These are phyloP conservation scores for Crithidia mellificae DNA, from an alignment of 208 protist genomes.

Conservation along the genomic window DNA sequence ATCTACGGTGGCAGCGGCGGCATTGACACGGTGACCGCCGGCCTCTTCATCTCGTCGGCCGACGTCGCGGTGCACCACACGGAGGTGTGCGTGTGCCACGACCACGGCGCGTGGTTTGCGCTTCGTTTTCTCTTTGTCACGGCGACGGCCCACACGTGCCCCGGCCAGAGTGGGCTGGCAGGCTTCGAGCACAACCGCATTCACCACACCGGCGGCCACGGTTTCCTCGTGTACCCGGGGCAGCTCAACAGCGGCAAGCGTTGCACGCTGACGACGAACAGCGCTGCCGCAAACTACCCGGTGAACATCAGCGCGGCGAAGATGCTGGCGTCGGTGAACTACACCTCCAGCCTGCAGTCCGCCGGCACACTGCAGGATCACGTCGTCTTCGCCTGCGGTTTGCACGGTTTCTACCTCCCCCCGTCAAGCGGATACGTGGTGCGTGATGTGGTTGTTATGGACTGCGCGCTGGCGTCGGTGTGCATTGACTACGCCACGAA, in stretches of 20 bases:
- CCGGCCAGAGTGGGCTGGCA: constrained; percentile 16
- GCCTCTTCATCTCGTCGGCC: constrained; percentile 33
- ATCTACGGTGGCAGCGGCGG: constrained; percentile 27
- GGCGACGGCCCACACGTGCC: constrained; percentile 28
- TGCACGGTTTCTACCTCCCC: constrained; percentile 42
- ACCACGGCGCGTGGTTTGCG: constrained; percentile 43
- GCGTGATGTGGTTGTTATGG: constrained; percentile 14
- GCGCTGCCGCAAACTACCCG: constrained; percentile 13
- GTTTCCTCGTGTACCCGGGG: constrained; percentile 38
- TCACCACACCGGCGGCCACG: constrained; percentile 30
- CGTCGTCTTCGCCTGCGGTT: constrained; percentile 34
- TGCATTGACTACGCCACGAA: constrained; percentile 37
- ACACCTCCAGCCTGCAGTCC: not conserved
- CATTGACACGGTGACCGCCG: constrained; percentile 30
- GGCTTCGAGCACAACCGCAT: constrained; percentile 32
- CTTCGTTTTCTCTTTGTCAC: constrained; percentile 36
- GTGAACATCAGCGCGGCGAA: not conserved
- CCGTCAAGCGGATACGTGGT: constrained; percentile 39
- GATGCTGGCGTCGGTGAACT: constrained; percentile 1
- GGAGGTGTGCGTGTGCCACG: constrained; percentile 27
- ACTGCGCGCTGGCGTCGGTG: constrained; percentile 26
- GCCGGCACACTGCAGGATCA: constrained; percentile 27
- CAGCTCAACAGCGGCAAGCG: constrained; percentile 31
- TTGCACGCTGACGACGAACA: constrained; percentile 10
- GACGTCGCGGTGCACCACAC: constrained; percentile 28